Conservation (phyloP, 2,329 filamentous ascomycete species). For the Sclerotinia nivalis region DNA sequence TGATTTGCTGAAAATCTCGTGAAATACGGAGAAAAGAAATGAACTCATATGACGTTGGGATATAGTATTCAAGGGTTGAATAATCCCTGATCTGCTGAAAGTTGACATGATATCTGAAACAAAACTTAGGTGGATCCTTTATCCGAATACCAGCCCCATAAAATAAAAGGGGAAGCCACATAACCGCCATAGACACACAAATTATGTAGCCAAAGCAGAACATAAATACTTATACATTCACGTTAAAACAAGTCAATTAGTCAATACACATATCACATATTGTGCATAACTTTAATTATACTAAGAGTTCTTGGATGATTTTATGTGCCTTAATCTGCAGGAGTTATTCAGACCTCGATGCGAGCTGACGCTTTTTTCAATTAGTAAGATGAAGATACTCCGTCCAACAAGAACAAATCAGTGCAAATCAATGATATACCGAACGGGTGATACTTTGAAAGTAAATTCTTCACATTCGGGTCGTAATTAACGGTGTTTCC, state of each 20-base stretch:
- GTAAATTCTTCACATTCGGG: not conserved
- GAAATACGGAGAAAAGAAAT: not conserved
- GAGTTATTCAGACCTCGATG: not conserved
- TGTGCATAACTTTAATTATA: not conserved
- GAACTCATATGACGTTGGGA: not conserved
- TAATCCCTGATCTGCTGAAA: conserved; percentile 3
- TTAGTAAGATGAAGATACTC: not conserved
- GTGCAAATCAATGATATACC: not conserved
- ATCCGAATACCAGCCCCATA: not conserved
- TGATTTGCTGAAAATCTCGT: not conserved
- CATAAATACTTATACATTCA: not conserved
- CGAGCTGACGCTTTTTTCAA: not conserved
- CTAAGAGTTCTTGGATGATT: not conserved
- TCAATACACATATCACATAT: not conserved
- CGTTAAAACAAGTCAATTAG: not conserved
- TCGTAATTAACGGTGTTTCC: not conserved
- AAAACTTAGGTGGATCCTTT: not conserved
- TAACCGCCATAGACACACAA: not conserved
- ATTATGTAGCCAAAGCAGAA: not conserved
- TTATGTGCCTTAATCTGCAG: too few relatives aligned
- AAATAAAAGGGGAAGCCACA: not conserved
- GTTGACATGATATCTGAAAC: not conserved
- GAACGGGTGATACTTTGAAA: not conserved
- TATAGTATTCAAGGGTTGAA: not conserved
- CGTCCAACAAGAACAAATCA: too few relatives aligned